Evolutionary conservation across 1,284 basidiomycete species (phyloP).

Genomic region (Gomphus bonarii): DNA sequence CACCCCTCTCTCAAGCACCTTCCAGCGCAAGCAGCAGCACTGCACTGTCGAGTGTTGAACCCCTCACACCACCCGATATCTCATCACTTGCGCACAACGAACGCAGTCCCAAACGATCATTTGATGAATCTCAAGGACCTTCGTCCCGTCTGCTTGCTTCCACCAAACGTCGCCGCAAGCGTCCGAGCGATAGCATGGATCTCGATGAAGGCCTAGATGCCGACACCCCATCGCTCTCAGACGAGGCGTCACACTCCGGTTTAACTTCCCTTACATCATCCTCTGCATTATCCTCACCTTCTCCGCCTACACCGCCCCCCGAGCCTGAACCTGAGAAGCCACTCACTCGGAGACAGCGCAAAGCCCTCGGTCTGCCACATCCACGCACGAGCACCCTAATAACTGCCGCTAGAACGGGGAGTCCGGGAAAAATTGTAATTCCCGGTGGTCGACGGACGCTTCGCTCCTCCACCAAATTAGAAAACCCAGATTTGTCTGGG

Average conservation of each 20-base stretch:
- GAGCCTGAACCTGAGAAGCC: conserved; percentile 20
- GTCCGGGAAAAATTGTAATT: conserved; percentile 45
- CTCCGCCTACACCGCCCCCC: conserved; percentile 19
- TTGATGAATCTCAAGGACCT: conserved; percentile 48
- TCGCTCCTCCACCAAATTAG: conserved; percentile 19
- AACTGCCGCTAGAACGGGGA: conserved; percentile 15
- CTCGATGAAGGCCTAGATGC: background rate
- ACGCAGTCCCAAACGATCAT: conserved; percentile 53
- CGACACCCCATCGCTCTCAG: conserved; percentile 32
- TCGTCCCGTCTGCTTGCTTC: conserved; percentile 4
- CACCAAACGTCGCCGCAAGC: background rate
- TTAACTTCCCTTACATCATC: conserved; percentile 27
- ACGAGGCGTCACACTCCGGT: conserved; percentile 28
- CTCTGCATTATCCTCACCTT: conserved; percentile 30
- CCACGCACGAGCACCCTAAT: conserved; percentile 21
- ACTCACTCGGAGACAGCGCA: conserved; percentile 57
- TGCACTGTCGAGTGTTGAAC: conserved; percentile 26
- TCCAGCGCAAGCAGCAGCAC: conserved; percentile 24
- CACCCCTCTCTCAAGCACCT: conserved; percentile 16
- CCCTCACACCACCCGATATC: conserved; percentile 9
- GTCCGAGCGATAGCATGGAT: background rate
- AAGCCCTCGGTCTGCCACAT: conserved; percentile 55
- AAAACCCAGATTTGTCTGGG: conserved; percentile 25
- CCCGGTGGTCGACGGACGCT: conserved; percentile 39
- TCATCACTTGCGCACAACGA: conserved; percentile 15